Base-by-base conservation (phyloP, 1,284 basidiomycete species). In the Mycosarcoma mackinlayi region DNA sequence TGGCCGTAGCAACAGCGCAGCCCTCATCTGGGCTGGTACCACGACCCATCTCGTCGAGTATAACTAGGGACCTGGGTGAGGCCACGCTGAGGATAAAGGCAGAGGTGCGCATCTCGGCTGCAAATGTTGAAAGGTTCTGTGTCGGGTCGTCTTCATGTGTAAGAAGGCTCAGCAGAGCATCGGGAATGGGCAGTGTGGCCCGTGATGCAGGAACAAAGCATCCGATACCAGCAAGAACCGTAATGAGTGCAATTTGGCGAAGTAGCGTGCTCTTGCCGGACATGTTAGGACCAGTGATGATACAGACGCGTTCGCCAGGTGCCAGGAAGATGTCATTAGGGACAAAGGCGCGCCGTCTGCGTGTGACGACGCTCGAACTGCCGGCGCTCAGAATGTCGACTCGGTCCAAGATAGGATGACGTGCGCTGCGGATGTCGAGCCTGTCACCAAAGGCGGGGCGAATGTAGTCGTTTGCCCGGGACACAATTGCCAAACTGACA, bases 191-290 rank as follows among this genome's bases (percentile, higher is more conserved):
- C 56, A 62, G 70, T 6, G 60, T 52, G 1, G 66, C 66, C 6
- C 53, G 47, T 4, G 47, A 27, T 4, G 66, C 66, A 19, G 66
- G 66, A 6, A 69, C 66, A 83, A 92, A 94, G 83, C 90, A 92
- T 0, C 94, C 93, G 1, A 76, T 55, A 14, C 92, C 90, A 0
- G 92, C 92, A 87, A 95, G 90, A 18, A 95, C 85, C 0, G 88
- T 87, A 41, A 97, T 84, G 3, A 97, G 85, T 0, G 90, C 94
- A 27, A 93, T 88, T 80, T 96, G 93, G 18, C 89, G 88, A 10
- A 98, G 85, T 77, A 94, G 94, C 0, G 94, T 97, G 79, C 91
- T 95, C 84, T 98, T 98, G 1, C 93, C 92, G 86, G 73, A 48
- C 55, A 73, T 70, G 49, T 81, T 89, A 89, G 73, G 92, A 27